Base-by-base conservation (phyloP, 257 asterid genomes). In the Solanum paucissectum region DNA sequence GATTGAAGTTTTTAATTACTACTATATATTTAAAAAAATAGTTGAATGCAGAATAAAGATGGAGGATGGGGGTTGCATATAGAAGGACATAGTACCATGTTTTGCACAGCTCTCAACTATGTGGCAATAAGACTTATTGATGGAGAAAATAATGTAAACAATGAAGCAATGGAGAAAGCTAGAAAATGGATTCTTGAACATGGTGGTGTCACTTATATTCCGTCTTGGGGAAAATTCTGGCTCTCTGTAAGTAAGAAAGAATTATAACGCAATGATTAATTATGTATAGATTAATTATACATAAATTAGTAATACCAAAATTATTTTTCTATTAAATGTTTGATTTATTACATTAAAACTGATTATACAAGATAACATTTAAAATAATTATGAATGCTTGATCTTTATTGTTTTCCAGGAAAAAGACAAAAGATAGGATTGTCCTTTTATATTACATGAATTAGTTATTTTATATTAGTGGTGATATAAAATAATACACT, bases 11-110 rank as follows among this genome's bases (percentile, higher is more conserved):
- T 49, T 5, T 49, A 49, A 49, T 49, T 49, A 5, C 60, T 71
- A 36, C 29, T 9, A 76, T 23, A n/a, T 12, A 76, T 76, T 37
- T 0, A 12, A 76, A 40, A 23, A 34, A 9, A 4, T 5, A 14
- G 21, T 49, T 55, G 87, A 46, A 10, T 55, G 87, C 79, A 95
- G 98, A 95, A 95, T 64, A 71, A 6, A 66, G 98, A 95, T 92
- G 98, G 98, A 82, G 98, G 98, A 29, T 95, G 98, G 98, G 98
- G 97, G 4, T 87, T 95, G 92, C 96, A 95, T 84, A 92, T 94
- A 55, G 96, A 94, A 91, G 98, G 92, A 76, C 91, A 60, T 21
- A 95, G 98, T 91, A 89, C 90, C 91, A 95, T 95, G 98, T 94
- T 95, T 36, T 81, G 94, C 73, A 93, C 96, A 5, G 91, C 89